phyloP scores from a whole-genome alignment of 164 flowering plant genomes.

The Macadamia integrifolia region DNA sequence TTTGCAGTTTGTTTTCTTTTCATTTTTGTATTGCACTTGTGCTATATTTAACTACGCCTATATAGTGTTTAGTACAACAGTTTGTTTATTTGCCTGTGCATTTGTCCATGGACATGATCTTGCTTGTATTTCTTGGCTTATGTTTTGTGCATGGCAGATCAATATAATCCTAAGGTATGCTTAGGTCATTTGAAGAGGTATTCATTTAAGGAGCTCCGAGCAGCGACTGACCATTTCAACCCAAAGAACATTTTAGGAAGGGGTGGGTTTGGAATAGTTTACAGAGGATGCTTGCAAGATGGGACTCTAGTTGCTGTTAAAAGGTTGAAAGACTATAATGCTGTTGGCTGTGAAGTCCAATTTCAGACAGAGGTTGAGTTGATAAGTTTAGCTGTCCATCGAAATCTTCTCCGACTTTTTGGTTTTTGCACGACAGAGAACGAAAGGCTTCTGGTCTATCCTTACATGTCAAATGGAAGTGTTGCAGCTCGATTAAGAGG shows the following conservation, averaged over 20 bases:
- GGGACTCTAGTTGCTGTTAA: constrained; percentile 72
- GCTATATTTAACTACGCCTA: not conserved
- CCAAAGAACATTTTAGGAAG: constrained; percentile 67
- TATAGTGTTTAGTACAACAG: not conserved
- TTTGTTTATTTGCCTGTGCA: not conserved
- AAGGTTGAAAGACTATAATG: constrained; percentile 69
- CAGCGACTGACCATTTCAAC: constrained; percentile 72
- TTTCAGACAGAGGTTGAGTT: constrained; percentile 86
- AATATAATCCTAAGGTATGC: constrained; percentile 68
- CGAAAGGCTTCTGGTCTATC: constrained; percentile 74
- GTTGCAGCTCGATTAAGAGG: constrained; percentile 72
- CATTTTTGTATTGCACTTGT: not conserved
- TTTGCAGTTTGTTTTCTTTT: not conserved
- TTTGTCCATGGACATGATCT: not conserved
- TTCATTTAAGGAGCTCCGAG: constrained; percentile 70
- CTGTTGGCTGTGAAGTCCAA: constrained; percentile 69
- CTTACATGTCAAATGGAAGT: constrained; percentile 86
- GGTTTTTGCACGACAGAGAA: constrained; percentile 71
- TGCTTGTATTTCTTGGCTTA: constrained; percentile 6
- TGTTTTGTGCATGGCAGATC: constrained; percentile 43
- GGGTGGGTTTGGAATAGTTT: constrained; percentile 83
- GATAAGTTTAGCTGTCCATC: constrained; percentile 82
- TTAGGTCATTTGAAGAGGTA: constrained; percentile 73
- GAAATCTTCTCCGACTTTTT: constrained; percentile 70
- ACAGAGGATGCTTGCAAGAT: constrained; percentile 68